Evolutionary conservation across 2,329 filamentous ascomycete genomes (phyloP), one percentile per base, ranked within the genome.

Genomic region (Ophiosphaerella korrae): DNA sequence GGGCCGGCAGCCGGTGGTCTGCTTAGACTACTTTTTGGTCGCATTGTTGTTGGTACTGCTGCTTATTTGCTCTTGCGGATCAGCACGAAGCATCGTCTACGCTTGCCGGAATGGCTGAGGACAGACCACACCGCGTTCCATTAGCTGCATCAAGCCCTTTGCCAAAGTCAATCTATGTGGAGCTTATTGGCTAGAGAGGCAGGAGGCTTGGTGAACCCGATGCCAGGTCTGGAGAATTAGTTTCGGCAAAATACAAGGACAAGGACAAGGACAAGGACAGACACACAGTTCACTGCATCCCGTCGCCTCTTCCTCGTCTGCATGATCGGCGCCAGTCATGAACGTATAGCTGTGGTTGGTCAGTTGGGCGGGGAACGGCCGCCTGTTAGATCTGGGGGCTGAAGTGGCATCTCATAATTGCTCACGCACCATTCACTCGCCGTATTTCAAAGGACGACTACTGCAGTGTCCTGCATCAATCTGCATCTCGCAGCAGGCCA

Each of bases 21-120:
- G 8, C 26, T 38, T 39, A 43, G 42, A 21, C 18, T 21, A 21
- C 18, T 37, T 39, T 16, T 44, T 41, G 42, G 39, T 41, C 45
- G 58, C 49, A 51, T 55, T 52, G 37, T 53, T 24, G 42, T 47
- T 32, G 45, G 49, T 50, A 48, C 45, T 45, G 49, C 50, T 40
- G 45, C 50, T 47, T 48, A 48, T 46, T 47, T 57, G 46, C 81
- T 55, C 88, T 85, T 85, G 78, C 80, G 47, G 48, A 53, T 52
- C 52, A 57, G 55, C 52, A 47, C 48, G 55, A 46, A 40, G 44
- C 56, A 60, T 57, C 58, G 46, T 60, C 54, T 54, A 55, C 48
- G 52, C 50, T 53, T 39, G 48, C 48, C 46, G 49, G 37, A 56
- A 55, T 44, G 41, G 50, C 56, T 59, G 52, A 44, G 55, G 58